Percentiles rank a stretch among this genome's conserved stretches.
Evolutionary conservation across 164 flowering plant genomes (phyloP).

Genomic region (Magnolia sinica): DNA sequence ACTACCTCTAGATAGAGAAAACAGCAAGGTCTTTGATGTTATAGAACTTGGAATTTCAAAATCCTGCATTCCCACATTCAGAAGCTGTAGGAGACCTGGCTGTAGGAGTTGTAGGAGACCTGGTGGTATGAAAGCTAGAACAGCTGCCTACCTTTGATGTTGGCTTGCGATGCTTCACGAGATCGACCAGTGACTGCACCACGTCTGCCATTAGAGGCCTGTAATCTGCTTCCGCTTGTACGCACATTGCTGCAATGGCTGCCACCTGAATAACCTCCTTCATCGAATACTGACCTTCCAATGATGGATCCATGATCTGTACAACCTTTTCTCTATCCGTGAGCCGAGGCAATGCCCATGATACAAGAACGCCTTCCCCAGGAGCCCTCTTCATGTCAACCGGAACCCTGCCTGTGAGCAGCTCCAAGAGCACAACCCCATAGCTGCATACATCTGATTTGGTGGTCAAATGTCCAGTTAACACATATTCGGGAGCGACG

Average conservation of each 20-base stretch:
- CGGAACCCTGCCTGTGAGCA: slow-evolving; percentile 93
- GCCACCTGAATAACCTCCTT: slow-evolving; percentile 96
- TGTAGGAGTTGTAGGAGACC: slow-evolving; percentile 39
- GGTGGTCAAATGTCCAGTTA: slow-evolving; percentile 94
- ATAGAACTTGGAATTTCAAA: neutral
- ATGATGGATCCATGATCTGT: slow-evolving; percentile 83
- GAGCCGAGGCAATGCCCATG: slow-evolving; percentile 90
- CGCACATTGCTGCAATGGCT: slow-evolving; percentile 98
- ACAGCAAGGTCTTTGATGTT: too few relatives aligned
- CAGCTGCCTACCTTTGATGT: slow-evolving; percentile 44
- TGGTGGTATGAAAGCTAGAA: slow-evolving; percentile 40
- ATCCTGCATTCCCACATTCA: neutral
- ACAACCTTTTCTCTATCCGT: slow-evolving; percentile 83
- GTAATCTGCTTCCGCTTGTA: slow-evolving; percentile 92
- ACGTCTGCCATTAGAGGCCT: slow-evolving; percentile 96
- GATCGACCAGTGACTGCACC: slow-evolving; percentile 84
- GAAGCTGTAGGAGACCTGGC: neutral
- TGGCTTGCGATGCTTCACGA: slow-evolving; percentile 57
- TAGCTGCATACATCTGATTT: slow-evolving; percentile 98
- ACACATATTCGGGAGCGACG: slow-evolving; percentile 93
- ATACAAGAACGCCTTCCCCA: slow-evolving; percentile 87
- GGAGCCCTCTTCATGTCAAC: slow-evolving; percentile 80
- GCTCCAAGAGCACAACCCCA: slow-evolving; percentile 96
- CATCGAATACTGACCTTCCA: slow-evolving; percentile 85
- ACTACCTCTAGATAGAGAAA: neutral